Base-by-base conservation (phyloP, 1,284 basidiomycete species). In the Boletus sp. region DNA sequence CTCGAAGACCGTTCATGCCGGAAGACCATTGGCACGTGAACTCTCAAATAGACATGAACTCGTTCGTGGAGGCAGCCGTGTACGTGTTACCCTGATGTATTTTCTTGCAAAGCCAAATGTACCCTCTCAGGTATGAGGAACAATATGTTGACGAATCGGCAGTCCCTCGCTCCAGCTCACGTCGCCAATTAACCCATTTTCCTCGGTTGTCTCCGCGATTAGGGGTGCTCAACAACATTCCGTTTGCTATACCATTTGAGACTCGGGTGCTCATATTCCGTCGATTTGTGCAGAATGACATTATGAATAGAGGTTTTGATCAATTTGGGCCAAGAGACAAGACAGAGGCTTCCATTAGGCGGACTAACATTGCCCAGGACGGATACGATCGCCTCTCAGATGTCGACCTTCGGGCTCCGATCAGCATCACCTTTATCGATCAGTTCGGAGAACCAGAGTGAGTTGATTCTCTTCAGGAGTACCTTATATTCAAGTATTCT, bases 161-260 rank as follows among this genome's bases (percentile, higher is more conserved):
- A 16, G 57, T 60, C 4, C 56, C 69, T 16, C 75, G 77, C 14
- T 54, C 68, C 19, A 71, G 78, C 41, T 77, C 79, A 19, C 88
- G 88, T 57, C 83, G 87, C 8, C 82, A 91, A 55, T 67, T 90
- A 37, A 82, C 88, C 0, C 77, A 80, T 49, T 49, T 66, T 9
- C 42, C 60, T 61, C 87, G 84, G 49, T 73, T 97, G 40, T 88
- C 89, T 6, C 95, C 94, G 0, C 83, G 93, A 4, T 77, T 98
- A 2, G 91, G 91, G 4, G 78, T 98, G 23, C 79, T 99, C 44
- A 93, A 97, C 72, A 94, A 97, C 66, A 90, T 98, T 44, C 96
- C 95, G 0, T 98, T 99, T 71, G 84, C 93, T 12, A 90, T 99
- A 49, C 95, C 94, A 0, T 99, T 99, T 68, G 85, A 90, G 50